Evolutionary conservation across 2,329 filamentous ascomycete genomes (phyloP).

Genomic region (Sclerotinia sclerotiorum): DNA sequence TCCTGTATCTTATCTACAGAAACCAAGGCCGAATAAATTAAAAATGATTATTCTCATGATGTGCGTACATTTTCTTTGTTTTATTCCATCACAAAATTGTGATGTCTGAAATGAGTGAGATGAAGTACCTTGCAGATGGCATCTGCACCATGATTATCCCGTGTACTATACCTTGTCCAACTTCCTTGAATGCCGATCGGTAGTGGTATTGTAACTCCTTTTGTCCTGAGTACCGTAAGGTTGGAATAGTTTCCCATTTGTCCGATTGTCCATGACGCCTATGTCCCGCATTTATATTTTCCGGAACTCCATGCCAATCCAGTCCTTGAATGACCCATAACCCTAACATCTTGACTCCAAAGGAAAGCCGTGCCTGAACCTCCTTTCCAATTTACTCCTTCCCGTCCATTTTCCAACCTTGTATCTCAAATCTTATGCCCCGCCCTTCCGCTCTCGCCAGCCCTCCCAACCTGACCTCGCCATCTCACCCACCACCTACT

Average conservation of each 20-base stretch:
- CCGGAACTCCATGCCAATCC: constrained; percentile 15
- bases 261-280: constrained; percentile 6
- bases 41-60: not conserved
- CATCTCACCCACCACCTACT: not conserved
- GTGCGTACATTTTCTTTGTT: not conserved
- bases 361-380: not conserved
- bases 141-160: constrained; percentile 1
- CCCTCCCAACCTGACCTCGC: not conserved
- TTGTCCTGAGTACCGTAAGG: not conserved
- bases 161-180: not conserved
- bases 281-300: constrained; percentile 8
- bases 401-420: not conserved
- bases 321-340: constrained; percentile 16
- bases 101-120: not conserved
- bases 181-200: constrained; percentile 1
- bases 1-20: constrained; percentile 8
- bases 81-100: not conserved
- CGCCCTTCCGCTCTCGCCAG: not conserved
- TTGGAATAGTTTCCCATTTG: constrained; percentile 2
- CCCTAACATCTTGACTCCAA: not conserved
- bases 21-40: not conserved
- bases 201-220: not conserved
- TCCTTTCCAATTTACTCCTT: not conserved
- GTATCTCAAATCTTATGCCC: not conserved
- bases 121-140: not conserved